These are phyloP conservation scores for Ballota nigra DNA, from an alignment of 257 asterid species.

Conservation along the genomic window DNA sequence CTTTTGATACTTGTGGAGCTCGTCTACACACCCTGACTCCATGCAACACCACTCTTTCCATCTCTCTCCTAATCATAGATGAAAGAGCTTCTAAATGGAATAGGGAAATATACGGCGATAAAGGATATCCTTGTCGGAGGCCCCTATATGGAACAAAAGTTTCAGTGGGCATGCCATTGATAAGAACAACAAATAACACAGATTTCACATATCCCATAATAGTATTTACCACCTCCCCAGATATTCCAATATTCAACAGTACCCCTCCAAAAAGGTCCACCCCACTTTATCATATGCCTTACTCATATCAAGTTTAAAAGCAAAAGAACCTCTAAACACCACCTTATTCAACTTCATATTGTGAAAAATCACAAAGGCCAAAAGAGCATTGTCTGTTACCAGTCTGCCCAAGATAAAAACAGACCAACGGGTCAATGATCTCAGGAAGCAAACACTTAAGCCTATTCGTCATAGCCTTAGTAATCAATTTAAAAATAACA, in stretches of 20 bases:
- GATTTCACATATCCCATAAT: not conserved
- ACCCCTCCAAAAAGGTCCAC: not conserved
- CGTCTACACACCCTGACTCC: not conserved
- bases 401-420: not conserved
- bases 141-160: not conserved
- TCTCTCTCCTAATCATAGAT: not conserved
- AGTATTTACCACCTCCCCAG: not conserved
- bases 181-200: not conserved
- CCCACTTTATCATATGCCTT: not conserved
- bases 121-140: not conserved
- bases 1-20: not conserved
- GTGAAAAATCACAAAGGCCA: not conserved
- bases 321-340: not conserved
- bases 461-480: not conserved
- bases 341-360: not conserved
- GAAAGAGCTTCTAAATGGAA: not conserved
- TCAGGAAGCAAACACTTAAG: too few relatives aligned
- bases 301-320: not conserved
- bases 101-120: not conserved
- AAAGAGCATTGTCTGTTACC: not conserved
- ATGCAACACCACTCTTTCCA: not conserved
- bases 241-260: not conserved
- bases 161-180: not conserved
- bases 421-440: not conserved
- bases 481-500: not conserved